Conservation (phyloP, 2,329 filamentous ascomycete genomes). For the Berkeleyomyces rouxiae region DNA sequence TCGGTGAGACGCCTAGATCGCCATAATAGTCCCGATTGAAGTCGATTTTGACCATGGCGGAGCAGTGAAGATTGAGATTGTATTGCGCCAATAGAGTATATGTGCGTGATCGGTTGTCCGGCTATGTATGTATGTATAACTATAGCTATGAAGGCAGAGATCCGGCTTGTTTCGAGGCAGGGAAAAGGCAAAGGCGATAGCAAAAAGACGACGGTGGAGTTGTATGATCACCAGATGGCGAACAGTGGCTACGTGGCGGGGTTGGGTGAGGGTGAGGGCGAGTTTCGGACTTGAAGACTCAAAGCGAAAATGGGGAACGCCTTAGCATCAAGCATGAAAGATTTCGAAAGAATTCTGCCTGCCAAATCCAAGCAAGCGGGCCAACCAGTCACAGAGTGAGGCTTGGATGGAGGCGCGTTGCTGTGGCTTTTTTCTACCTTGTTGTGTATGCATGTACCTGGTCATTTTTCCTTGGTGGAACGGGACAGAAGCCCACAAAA, state of each 20-base stretch:
- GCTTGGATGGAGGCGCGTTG: not conserved
- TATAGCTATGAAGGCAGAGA: no score
- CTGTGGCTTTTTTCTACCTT: not conserved
- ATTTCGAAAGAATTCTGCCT: not conserved
- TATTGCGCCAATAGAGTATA: no score
- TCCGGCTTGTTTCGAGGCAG: no score
- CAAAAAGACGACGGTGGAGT: no score
- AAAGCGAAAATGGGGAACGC: not conserved
- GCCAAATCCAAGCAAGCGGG: not conserved
- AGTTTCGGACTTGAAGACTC: not conserved
- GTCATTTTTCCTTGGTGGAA: not conserved
- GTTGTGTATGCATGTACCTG: not conserved
- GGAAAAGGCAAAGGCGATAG: no score
- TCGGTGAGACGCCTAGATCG: constrained; percentile 55
- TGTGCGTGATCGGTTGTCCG: no score
- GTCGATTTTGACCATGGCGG: constrained; percentile 13
- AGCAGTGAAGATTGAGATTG: not conserved
- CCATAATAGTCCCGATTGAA: constrained; percentile 62
- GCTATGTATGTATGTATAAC: no score
- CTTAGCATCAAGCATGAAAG: no score
- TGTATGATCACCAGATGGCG: no score
- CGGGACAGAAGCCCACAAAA: not conserved
- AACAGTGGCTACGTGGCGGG: no score
- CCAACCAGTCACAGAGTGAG: not conserved
- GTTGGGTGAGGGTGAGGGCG: no score